Percentiles rank a stretch among this genome's conserved stretches.
These are phyloP conservation scores for Hymenochaete sp. DNA, from an alignment of 1,284 basidiomycete species.

Conservation along the genomic window DNA sequence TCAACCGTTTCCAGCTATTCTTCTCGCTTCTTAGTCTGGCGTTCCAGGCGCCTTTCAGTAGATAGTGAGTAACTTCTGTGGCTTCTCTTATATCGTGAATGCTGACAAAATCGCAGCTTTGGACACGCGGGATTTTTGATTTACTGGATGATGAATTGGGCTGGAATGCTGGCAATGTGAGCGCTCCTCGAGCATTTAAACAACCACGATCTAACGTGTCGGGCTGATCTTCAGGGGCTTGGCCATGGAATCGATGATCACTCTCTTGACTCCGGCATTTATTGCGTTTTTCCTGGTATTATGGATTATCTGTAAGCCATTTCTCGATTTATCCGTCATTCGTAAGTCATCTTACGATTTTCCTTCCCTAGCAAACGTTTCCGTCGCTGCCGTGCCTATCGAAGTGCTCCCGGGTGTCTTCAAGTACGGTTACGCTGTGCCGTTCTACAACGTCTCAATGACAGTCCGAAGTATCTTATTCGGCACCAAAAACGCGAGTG, in stretches of 20 bases:
- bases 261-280: conserved; percentile 43
- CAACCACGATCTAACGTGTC: background rate
- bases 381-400: conserved; percentile 54
- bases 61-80: conserved; percentile 30
- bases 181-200: conserved; percentile 18
- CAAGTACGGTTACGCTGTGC: conserved; percentile 58
- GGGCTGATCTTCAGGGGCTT: conserved; percentile 34
- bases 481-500: conserved; percentile 52
- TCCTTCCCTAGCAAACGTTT: conserved; percentile 48
- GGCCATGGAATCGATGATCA: conserved; percentile 55
- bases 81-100: background rate
- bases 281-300: conserved; percentile 53
- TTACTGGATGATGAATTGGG: conserved; percentile 68
- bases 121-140: conserved; percentile 57
- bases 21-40: conserved; percentile 60
- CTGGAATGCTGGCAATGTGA: conserved; percentile 50
- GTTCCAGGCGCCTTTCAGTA: conserved; percentile 52
- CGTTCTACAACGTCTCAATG: conserved; percentile 62
- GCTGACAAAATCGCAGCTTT: conserved; percentile 29
- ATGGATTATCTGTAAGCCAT: conserved; percentile 54
- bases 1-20: too few relatives aligned
- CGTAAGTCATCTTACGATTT: background rate
- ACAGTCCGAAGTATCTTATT: conserved; percentile 61
- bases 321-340: background rate
- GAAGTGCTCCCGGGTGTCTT: conserved; percentile 60